Evolutionary conservation across 176 grass and related monocot genomes (phyloP).

Genomic region (Dactylis glomerata): DNA sequence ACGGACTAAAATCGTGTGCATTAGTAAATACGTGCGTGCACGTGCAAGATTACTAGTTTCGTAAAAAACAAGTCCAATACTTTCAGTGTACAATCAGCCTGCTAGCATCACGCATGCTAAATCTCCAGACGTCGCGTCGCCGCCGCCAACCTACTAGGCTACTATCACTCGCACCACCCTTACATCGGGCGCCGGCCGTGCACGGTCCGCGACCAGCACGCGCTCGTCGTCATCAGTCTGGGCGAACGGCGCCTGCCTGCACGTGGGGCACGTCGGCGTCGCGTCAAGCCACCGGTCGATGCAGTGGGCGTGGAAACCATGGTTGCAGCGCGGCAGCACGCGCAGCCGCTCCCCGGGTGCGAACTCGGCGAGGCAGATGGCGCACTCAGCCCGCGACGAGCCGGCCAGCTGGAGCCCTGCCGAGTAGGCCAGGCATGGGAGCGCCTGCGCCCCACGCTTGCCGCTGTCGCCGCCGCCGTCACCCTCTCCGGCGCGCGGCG

Average conservation of each 20-base stretch:
- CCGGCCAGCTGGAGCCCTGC: conserved; percentile 39
- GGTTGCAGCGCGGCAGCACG: background rate
- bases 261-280: background rate
- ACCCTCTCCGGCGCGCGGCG: background rate
- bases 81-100: too few species aligned
- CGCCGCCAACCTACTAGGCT: background rate
- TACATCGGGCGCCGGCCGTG: background rate
- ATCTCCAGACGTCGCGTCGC: background rate
- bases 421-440: conserved; percentile 43
- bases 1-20: too few species aligned
- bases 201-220: background rate
- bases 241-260: conserved; percentile 18
- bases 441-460: conserved; percentile 2
- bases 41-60: too few species aligned
- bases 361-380: background rate
- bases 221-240: background rate
- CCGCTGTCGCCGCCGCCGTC: background rate
- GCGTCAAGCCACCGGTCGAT: conserved; percentile 66
- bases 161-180: background rate
- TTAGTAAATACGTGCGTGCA: too few species aligned
- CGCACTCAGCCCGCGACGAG: conserved; percentile 19
- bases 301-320: conserved; percentile 36
- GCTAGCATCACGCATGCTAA: too few species aligned
- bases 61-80: too few species aligned
- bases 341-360: background rate